These are phyloP conservation scores for Neurospora africana DNA, from an alignment of 495 filamentous ascomycete genomes.

Conservation along the genomic window DNA sequence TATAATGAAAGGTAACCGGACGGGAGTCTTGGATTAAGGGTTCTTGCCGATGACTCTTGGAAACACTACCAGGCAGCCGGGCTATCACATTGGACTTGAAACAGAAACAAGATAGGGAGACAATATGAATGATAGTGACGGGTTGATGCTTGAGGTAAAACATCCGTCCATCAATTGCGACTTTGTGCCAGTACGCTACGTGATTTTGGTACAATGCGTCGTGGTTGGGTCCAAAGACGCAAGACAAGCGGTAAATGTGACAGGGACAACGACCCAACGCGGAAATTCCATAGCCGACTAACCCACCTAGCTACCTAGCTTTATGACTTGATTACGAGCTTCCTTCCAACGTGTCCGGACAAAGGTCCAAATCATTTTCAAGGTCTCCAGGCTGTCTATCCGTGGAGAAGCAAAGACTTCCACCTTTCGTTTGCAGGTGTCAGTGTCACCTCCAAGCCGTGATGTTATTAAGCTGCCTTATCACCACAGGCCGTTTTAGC, in stretches of 20 bases:
- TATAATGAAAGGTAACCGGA: too few relatives aligned
- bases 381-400: not conserved
- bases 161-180: not conserved
- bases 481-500: conserved; percentile 18
- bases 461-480: conserved; percentile 22
- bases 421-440: too few relatives aligned
- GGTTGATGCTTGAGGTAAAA: not conserved
- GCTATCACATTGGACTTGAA: not conserved
- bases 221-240: conserved; percentile 3
- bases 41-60: not conserved
- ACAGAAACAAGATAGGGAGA: not conserved
- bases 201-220: not conserved
- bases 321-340: not conserved
- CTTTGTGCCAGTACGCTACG: not conserved
- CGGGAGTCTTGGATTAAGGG: not conserved
- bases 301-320: not conserved
- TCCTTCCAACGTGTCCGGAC: not conserved
- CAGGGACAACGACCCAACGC: not conserved
- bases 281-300: not conserved
- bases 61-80: not conserved
- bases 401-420: not conserved
- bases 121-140: not conserved
- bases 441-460: conserved; percentile 2
- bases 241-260: conserved; percentile 11
- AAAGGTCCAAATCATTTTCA: not conserved